These are phyloP conservation scores for Mycena haematopus DNA, from an alignment of 768 basidiomycete species.

Conservation along the genomic window DNA sequence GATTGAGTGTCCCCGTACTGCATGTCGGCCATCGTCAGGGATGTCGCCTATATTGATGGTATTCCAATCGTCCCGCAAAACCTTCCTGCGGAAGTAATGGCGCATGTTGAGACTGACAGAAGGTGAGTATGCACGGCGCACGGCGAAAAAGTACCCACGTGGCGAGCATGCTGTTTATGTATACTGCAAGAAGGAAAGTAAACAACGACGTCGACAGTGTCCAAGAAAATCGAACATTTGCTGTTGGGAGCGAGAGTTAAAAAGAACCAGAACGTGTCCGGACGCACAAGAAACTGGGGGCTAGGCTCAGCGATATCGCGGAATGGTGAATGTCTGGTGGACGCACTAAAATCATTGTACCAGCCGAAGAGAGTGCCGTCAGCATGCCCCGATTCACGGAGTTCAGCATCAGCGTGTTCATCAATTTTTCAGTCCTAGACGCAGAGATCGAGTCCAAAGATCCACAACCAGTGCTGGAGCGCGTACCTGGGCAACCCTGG, in stretches of 20 bases:
- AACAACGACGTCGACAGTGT: neutral
- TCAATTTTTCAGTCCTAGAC: conserved; percentile 14
- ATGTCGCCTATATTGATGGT: neutral
- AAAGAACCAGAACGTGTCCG: conserved; percentile 29
- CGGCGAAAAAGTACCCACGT: conserved; percentile 12
- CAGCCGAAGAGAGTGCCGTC: conserved; percentile 11
- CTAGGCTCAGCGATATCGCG: neutral
- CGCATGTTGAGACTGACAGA: conserved; percentile 21
- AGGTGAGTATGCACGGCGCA: neutral
- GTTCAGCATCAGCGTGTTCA: conserved; percentile 23
- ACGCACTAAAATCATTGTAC: conserved; percentile 21
- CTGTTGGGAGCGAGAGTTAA: conserved; percentile 23
- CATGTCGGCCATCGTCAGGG: neutral
- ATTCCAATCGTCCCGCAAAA: neutral
- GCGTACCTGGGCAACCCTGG: conserved; percentile 17
- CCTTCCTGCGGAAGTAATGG: conserved; percentile 7
- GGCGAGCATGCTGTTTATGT: conserved; percentile 31
- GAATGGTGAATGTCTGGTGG: neutral
- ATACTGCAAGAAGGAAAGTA: conserved; percentile 4
- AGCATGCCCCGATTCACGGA: conserved; percentile 25
- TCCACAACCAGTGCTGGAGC: too few species aligned
- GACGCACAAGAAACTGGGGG: conserved; percentile 16
- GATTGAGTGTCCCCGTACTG: neutral
- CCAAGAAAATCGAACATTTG: conserved; percentile 10
- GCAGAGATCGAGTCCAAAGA: neutral